These are phyloP conservation scores for Ganoderma leucocontextum DNA, from an alignment of 1,284 basidiomycete genomes.

Conservation along the genomic window DNA sequence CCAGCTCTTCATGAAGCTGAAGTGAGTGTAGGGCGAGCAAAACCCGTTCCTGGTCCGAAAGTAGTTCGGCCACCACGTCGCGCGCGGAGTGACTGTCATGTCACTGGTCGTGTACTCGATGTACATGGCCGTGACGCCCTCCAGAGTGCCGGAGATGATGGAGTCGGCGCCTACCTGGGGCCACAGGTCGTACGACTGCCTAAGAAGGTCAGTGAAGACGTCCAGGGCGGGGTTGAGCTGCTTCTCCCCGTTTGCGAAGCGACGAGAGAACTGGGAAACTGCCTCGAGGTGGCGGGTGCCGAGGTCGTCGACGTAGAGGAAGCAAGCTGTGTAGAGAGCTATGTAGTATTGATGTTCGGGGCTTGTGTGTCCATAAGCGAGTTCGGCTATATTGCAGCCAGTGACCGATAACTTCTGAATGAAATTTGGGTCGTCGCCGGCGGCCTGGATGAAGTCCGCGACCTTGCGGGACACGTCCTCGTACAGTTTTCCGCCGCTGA, in stretches of 20 bases:
- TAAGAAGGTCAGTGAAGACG: slow-evolving; percentile 15
- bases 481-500: background rate
- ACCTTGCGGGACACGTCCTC: background rate
- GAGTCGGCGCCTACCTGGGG: slow-evolving; percentile 25
- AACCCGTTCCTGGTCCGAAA: slow-evolving; percentile 24
- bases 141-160: slow-evolving; percentile 27
- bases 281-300: background rate
- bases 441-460: background rate
- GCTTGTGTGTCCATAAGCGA: slow-evolving; percentile 14
- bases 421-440: background rate
- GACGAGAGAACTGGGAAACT: slow-evolving; percentile 18
- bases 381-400: slow-evolving; percentile 16
- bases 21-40: slow-evolving; percentile 26
- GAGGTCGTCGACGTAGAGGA: slow-evolving; percentile 22
- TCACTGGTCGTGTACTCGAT: slow-evolving; percentile 24
- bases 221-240: slow-evolving; percentile 21
- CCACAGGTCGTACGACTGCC: slow-evolving; percentile 23
- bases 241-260: slow-evolving; percentile 13
- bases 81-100: slow-evolving; percentile 23
- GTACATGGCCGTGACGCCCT: slow-evolving; percentile 26
- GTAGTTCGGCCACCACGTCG: slow-evolving; percentile 26
- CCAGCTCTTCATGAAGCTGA: slow-evolving; percentile 28
- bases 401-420: slow-evolving; percentile 11
- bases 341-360: slow-evolving; percentile 16
- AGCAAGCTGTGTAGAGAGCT: slow-evolving; percentile 22